A percentile compares a stretch with the other conserved stretches of the same genome.
phyloP scores from a whole-genome alignment of 2,329 filamentous ascomycete species.

The Cladophialophora exuberans region DNA sequence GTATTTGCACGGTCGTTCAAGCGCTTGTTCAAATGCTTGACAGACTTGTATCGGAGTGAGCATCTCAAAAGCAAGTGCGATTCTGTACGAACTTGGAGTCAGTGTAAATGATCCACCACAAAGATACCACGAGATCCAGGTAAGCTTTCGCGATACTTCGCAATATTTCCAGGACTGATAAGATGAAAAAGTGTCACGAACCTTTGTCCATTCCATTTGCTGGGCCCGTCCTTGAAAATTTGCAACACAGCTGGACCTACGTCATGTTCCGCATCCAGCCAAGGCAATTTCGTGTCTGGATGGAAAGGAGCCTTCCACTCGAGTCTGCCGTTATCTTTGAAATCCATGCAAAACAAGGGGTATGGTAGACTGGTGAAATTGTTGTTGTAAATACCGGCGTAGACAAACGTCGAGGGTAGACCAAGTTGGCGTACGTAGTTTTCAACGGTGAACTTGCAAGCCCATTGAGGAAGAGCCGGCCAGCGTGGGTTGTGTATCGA shows the following conservation, averaged over 20 bases:
- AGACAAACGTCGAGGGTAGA: conserved; percentile 87
- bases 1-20: conserved; percentile 79
- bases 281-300: conserved; percentile 83
- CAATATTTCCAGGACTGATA: background rate
- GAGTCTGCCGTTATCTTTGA: conserved; percentile 82
- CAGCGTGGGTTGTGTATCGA: conserved; percentile 74
- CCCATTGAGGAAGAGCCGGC: conserved; percentile 88
- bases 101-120: conserved; percentile 2
- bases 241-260: conserved; percentile 89
- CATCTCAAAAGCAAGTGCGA: conserved; percentile 88
- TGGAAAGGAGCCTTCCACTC: conserved; percentile 94
- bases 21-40: conserved; percentile 74
- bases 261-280: conserved; percentile 96
- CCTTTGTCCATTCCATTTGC: conserved; percentile 78
- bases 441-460: conserved; percentile 88
- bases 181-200: conserved; percentile 42
- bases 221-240: conserved; percentile 89
- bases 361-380: conserved; percentile 95
- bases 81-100: conserved; percentile 51
- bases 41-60: conserved; percentile 84
- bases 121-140: background rate
- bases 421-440: conserved; percentile 83
- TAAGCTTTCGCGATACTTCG: background rate
- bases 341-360: conserved; percentile 92
- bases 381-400: conserved; percentile 98